Base-by-base conservation (phyloP, 495 filamentous ascomycete genomes). In the Penicillium samsonianum region DNA sequence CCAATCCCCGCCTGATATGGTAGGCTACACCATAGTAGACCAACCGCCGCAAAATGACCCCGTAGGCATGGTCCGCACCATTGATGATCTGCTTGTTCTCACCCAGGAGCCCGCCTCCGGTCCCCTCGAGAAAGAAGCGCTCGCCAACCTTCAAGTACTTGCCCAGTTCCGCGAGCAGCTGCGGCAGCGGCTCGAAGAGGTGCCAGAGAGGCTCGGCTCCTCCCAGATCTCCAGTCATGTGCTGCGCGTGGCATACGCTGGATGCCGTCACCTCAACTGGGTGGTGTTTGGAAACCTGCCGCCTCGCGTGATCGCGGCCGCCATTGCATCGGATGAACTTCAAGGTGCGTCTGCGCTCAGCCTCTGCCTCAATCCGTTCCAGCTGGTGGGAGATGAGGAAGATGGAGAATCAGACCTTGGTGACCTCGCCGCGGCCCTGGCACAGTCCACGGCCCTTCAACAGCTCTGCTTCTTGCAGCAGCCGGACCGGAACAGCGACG, bases 51-150 rank as follows among this genome's bases (percentile, higher is more conserved):
- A 41, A 47, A 45, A 35, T 25, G 26, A 4, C 16, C 47, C 47
- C 12, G 45, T 28, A 10, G 23, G 35, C 44, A 62, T 54, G 9
- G 55, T 41, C 44, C 55, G 51, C 41, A 28, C 55, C 8, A 63
- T 59, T 48, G 40, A 63, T 59, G 16, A 63, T 56, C 56, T 63
- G 43, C 61, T 63, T 2, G 16, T 47, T 59, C 51, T 63, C 50
- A 55, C 60, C 14, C 60, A 53, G 54, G 44, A 53, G 16, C 50
- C 50, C 49, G 48, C 43, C 26, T 5, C 6, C 16, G 22, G 5
- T 25, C 50, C 2, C 44, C 60, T 50, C 50, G 60, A 58, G 8
- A 20, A 58, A 44, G 25, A 53, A 14, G 26, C 43, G 17, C 19
- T 62, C 30, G 31, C 7, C n/a, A 23, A 55, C 3, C 16, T 55